A percentile compares a stretch with the other conserved stretches of the same genome.
These are phyloP conservation scores for Flaveria linearis DNA, from an alignment of 129 eudicot species.

Conservation along the genomic window DNA sequence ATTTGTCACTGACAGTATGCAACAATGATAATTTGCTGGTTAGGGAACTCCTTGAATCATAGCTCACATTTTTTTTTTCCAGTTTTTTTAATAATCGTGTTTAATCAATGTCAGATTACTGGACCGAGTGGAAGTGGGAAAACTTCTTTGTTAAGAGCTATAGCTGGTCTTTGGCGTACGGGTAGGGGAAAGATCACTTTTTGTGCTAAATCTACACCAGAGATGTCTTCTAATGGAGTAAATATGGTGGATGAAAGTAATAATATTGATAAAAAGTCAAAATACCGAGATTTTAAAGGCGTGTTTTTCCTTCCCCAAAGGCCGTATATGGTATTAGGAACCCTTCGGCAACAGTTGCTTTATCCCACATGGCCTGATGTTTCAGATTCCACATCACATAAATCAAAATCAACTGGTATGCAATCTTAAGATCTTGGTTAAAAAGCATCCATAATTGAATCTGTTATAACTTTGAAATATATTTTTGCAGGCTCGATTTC, in stretches of 20 bases:
- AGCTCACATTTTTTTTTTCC: slow-evolving; percentile 10
- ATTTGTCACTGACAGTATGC: slow-evolving; percentile 63
- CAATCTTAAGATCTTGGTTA: not conserved
- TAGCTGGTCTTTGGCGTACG: slow-evolving; percentile 96
- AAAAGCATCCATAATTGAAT: not conserved
- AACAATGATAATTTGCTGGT: slow-evolving; percentile 80
- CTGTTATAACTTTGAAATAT: not conserved
- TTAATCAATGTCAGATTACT: slow-evolving; percentile 51
- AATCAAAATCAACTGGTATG: slow-evolving; percentile 57
- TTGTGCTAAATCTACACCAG: slow-evolving; percentile 46
- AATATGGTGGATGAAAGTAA: slow-evolving; percentile 16
- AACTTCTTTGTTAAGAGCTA: slow-evolving; percentile 84
- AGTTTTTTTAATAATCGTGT: not conserved
- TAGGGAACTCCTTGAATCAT: slow-evolving; percentile 24
- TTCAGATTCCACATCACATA: slow-evolving; percentile 30
- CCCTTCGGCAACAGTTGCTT: slow-evolving; percentile 90
- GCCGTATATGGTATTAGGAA: slow-evolving; percentile 96
- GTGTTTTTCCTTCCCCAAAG: slow-evolving; percentile 96
- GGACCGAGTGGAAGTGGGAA: slow-evolving; percentile 99
- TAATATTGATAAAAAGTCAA: slow-evolving; percentile 24
- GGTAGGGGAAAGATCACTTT: slow-evolving; percentile 78
- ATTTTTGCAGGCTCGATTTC: slow-evolving; percentile 51
- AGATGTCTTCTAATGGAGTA: slow-evolving; percentile 30
- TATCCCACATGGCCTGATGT: slow-evolving; percentile 88
- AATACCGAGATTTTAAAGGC: slow-evolving; percentile 50